These are phyloP conservation scores for Erythrobasidium hasegawianum DNA, from an alignment of 1,284 basidiomycete species.

Conservation along the genomic window DNA sequence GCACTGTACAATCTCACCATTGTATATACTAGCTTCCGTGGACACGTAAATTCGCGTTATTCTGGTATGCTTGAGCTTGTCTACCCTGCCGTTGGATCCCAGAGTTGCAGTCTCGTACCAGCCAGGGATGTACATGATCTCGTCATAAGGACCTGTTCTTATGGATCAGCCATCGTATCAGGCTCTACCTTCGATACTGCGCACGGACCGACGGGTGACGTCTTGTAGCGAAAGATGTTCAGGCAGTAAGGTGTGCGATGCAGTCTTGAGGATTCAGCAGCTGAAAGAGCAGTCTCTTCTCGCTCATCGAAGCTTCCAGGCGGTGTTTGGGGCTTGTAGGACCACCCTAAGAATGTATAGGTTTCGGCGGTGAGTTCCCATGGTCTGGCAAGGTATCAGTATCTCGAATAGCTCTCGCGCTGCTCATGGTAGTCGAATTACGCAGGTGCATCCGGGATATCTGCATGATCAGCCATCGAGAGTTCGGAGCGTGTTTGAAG, in stretches of 20 bases:
- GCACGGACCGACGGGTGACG: slow-evolving; percentile 16
- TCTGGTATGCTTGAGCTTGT: neutral
- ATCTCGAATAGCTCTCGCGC: too few relatives aligned
- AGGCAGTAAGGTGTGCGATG: slow-evolving; percentile 16
- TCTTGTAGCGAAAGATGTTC: slow-evolving; percentile 22
- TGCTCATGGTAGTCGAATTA: too few relatives aligned
- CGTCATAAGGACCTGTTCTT: slow-evolving; percentile 37
- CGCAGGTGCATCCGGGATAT: too few relatives aligned
- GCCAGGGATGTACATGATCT: slow-evolving; percentile 39
- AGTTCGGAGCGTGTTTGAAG: too few relatives aligned
- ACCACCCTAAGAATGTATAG: slow-evolving; percentile 19
- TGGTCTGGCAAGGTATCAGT: neutral
- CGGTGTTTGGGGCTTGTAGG: slow-evolving; percentile 9
- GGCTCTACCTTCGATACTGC: neutral
- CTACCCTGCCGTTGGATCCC: slow-evolving; percentile 11
- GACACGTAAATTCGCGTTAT: slow-evolving; percentile 42
- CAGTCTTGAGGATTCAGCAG: slow-evolving; percentile 2
- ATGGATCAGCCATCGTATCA: neutral
- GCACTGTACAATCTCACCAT: slow-evolving; percentile 18
- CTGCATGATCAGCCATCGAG: too few relatives aligned
- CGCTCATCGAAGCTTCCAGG: slow-evolving; percentile 12
- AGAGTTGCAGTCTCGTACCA: slow-evolving; percentile 18
- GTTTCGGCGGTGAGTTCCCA: slow-evolving; percentile 16
- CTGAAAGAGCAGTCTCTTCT: slow-evolving; percentile 6
- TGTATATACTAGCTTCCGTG: slow-evolving; percentile 34